A percentile compares a stretch with the other conserved stretches of the same genome.
These are phyloP conservation scores for Puccinia brachypodii DNA, from an alignment of 1,284 basidiomycete genomes.

Conservation along the genomic window DNA sequence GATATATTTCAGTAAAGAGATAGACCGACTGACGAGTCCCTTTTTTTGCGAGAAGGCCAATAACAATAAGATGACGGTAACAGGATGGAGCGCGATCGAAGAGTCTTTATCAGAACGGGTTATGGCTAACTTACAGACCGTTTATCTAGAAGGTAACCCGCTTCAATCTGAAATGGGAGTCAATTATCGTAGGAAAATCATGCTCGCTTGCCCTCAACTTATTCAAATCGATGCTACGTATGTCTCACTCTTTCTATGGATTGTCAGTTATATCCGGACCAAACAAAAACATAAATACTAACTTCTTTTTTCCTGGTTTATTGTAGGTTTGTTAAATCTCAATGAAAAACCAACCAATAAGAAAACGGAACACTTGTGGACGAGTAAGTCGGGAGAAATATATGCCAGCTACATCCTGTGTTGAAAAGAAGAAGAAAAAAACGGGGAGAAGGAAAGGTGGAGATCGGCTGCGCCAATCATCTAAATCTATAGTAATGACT, in stretches of 20 bases:
- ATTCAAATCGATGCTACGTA: conserved; percentile 57
- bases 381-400: too few relatives aligned
- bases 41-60: conserved; percentile 49
- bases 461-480: too few relatives aligned
- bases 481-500: too few relatives aligned
- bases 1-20: background rate
- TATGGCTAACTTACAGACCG: conserved; percentile 55
- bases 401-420: too few relatives aligned
- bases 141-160: conserved; percentile 57
- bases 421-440: too few relatives aligned
- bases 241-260: background rate
- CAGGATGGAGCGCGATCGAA: conserved; percentile 53
- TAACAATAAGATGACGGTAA: conserved; percentile 55
- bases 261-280: background rate
- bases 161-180: conserved; percentile 54
- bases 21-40: background rate
- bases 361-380: background rate
- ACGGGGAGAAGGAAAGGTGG: too few relatives aligned
- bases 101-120: conserved; percentile 51
- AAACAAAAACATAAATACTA: background rate
- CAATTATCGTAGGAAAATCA: conserved; percentile 56
- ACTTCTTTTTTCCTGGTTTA: background rate
- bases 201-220: conserved; percentile 55
- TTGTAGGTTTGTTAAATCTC: conserved; percentile 23
- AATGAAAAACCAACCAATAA: background rate